Conservation (phyloP, 345 rosid genomes). For the Anacardium occidentale region DNA sequence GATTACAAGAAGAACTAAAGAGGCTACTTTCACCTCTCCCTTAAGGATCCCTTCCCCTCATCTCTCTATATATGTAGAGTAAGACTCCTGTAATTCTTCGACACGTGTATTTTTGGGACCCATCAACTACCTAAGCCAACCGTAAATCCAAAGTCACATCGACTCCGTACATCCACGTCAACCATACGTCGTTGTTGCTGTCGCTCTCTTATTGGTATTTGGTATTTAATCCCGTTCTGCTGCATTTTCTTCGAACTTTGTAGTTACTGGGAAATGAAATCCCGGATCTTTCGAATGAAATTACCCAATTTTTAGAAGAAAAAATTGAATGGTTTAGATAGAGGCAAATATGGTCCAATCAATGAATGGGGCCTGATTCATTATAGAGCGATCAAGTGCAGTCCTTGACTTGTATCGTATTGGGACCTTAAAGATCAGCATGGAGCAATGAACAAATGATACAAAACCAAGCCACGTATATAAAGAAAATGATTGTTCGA, state of each 20-base stretch:
- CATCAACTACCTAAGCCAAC: slow-evolving; percentile 40
- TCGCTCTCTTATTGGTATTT: slow-evolving; percentile 19
- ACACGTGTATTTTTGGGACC: slow-evolving; percentile 33
- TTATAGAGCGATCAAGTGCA: not conserved
- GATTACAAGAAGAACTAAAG: slow-evolving; percentile 28
- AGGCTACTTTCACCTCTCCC: slow-evolving; percentile 1
- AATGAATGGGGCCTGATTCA: slow-evolving; percentile 11
- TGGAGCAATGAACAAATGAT: not conserved
- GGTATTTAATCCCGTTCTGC: not conserved
- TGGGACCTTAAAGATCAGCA: slow-evolving; percentile 21
- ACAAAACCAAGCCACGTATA: not conserved
- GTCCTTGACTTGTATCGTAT: slow-evolving; percentile 4
- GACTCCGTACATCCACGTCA: slow-evolving; percentile 27
- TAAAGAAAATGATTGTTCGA: slow-evolving; percentile 9
- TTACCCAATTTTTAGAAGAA: no score
- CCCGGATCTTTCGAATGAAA: no score
- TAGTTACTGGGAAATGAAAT: no score
- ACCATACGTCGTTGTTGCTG: not conserved
- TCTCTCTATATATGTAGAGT: not conserved
- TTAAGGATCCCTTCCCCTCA: not conserved
- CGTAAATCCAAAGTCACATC: slow-evolving; percentile 42
- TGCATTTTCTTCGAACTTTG: no score
- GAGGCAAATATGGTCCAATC: not conserved
- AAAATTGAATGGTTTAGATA: no score
- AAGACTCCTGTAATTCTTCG: slow-evolving; percentile 7